phyloP scores from a whole-genome alignment of 345 rosid genomes.

The Rhizophora mangle region DNA sequence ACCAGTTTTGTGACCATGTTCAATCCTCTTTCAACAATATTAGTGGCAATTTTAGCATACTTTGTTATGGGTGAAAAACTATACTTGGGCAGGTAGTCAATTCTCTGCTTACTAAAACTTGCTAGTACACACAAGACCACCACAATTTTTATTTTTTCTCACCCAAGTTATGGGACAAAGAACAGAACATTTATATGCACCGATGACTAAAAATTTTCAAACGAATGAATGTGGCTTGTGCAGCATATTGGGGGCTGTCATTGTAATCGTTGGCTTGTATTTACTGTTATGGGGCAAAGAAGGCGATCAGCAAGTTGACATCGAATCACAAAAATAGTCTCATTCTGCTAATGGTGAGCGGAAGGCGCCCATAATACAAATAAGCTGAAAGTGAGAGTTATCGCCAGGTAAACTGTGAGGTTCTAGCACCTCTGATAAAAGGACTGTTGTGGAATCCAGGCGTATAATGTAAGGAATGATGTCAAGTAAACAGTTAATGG shows the following conservation, averaged over 20 bases:
- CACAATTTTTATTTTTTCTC: background rate
- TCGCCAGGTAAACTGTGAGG: background rate
- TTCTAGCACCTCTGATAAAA: too few relatives aligned
- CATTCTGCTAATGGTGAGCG: constrained; percentile 12
- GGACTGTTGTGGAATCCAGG: background rate
- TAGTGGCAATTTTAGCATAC: constrained; percentile 48
- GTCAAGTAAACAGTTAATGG: background rate
- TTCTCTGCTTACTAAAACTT: background rate
- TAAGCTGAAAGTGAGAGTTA: constrained; percentile 8
- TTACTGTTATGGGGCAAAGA: constrained; percentile 73
- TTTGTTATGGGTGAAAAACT: constrained; percentile 57
- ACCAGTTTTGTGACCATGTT: constrained; percentile 62
- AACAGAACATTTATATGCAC: background rate
- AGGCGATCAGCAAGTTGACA: constrained; percentile 20
- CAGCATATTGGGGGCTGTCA: constrained; percentile 53
- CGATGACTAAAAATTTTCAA: background rate
- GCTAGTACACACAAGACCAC: background rate
- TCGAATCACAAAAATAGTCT: constrained; percentile 20
- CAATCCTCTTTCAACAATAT: constrained; percentile 48
- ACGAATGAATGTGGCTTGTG: background rate
- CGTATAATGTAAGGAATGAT: background rate
- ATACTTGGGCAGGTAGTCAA: constrained; percentile 51
- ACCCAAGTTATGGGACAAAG: background rate
- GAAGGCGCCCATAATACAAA: background rate
- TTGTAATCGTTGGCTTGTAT: constrained; percentile 54